Base-by-base conservation (phyloP, 2,329 filamentous ascomycete species). In the Apiospora hydei region DNA sequence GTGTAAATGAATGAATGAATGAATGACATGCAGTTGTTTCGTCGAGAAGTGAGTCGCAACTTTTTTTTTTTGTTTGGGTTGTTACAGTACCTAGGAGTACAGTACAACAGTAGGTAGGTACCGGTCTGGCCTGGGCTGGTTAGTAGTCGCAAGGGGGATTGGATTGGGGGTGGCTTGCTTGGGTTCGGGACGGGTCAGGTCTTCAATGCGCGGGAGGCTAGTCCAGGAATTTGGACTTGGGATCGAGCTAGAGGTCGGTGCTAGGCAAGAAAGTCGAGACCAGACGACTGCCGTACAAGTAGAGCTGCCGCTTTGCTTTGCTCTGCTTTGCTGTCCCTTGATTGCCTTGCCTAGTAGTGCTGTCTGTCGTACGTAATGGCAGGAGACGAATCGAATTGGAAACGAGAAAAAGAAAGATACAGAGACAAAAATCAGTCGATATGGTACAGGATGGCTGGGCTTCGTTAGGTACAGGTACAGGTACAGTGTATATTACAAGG, bases 111-210 rank as follows among this genome's bases (percentile, higher is more conserved):
- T 38, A 5, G 34, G 34, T 46, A 43, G 41, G 34, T 38, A 38
- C 34, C 47, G 47, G 47, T 30, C 26, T 53, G 41, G 41, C 10
- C 26, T 30, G 26, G 26, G 26, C 38, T 11, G 41, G 41, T 43
- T 43, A 61, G 57, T 43, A 61, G 57, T 41, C 57, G 57, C 57
- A 64, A 64, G 57, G 57, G 57, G 57, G 57, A n/a, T 64, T 64
- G 49, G 49, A 51, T 51, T 46, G 53, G 53, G 34, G 53, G 53
- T 61, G 53, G 53, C 57, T 64, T 64, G 57, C 57, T 64, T 64
- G 57, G 57, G 34, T 61, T 30, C 26, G 16, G 51, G n/a, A 24
- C 26, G 51, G 26, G 24, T 64, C 21, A 64, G 57, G 57, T 64
- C 18, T 61, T 61, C 30, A 34, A 38, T 18, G 16, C 26, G 53